Conservation (phyloP, 2,329 filamentous ascomycete species). For the Cryoendolithus antarcticus region DNA sequence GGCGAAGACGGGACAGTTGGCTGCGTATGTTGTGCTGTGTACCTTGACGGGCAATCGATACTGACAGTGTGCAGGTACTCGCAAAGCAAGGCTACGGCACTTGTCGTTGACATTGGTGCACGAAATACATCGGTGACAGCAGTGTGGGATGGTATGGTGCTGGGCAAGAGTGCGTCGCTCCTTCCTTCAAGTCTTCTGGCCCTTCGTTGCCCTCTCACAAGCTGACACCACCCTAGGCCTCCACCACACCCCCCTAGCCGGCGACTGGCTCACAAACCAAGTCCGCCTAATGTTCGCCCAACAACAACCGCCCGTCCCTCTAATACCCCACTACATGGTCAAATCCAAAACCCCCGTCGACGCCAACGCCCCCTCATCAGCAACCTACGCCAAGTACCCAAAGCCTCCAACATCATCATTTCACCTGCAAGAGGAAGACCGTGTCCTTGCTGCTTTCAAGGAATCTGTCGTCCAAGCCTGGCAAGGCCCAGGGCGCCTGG, state of each 20-base stretch:
- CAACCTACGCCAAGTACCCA: constrained; percentile 58
- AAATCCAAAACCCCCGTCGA: constrained; percentile 82
- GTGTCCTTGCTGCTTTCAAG: constrained; percentile 90
- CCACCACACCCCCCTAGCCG: constrained; percentile 72
- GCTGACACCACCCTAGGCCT: constrained; percentile 41
- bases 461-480: constrained; percentile 93
- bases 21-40: constrained; percentile 43
- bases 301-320: constrained; percentile 54
- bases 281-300: constrained; percentile 67
- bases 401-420: constrained; percentile 55
- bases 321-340: constrained; percentile 79
- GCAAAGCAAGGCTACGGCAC: constrained; percentile 80
- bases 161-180: constrained; percentile 53
- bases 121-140: constrained; percentile 81
- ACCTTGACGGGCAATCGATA: background rate
- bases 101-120: constrained; percentile 86
- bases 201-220: background rate
- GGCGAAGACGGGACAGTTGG: constrained; percentile 74
- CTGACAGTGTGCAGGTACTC: constrained; percentile 48
- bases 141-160: constrained; percentile 85
- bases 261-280: constrained; percentile 82
- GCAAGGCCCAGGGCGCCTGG: constrained; percentile 63
- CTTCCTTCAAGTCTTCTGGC: background rate
- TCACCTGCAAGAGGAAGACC: constrained; percentile 76
- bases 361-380: constrained; percentile 67